A percentile compares a stretch with the other conserved stretches of the same genome.
phyloP scores from a whole-genome alignment of 352 stramenopile species.

The Phytophthora lateralis region DNA sequence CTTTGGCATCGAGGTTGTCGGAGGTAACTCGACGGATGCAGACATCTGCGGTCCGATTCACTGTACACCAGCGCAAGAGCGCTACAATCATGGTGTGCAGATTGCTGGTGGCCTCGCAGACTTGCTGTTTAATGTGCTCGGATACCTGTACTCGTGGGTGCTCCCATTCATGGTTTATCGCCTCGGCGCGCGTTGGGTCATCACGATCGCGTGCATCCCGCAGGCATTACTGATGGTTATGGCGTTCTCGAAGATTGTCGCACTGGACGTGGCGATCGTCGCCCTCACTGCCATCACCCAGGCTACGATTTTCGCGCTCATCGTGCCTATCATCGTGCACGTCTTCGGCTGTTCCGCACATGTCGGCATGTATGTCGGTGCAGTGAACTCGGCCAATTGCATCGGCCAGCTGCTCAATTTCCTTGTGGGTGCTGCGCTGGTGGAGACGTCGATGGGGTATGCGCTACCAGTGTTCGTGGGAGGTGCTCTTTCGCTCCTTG shows the following conservation, averaged over 20 bases:
- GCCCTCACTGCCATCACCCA: constrained; percentile 54
- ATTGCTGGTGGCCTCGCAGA: constrained; percentile 53
- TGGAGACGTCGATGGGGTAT: constrained; percentile 70
- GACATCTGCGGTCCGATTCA: constrained; percentile 40
- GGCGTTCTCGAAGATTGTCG: constrained; percentile 50
- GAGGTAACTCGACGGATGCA: constrained; percentile 47
- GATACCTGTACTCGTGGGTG: constrained; percentile 56
- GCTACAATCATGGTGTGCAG: constrained; percentile 63
- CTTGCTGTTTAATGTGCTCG: constrained; percentile 58
- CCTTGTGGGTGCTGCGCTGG: constrained; percentile 53
- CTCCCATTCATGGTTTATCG: constrained; percentile 52
- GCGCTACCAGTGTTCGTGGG: constrained; percentile 69
- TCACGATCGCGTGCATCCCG: constrained; percentile 49
- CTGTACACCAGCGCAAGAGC: constrained; percentile 40
- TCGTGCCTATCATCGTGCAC: constrained; percentile 74
- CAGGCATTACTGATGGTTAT: constrained; percentile 60
- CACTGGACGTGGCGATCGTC: constrained; percentile 55
- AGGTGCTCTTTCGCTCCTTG: constrained; percentile 65
- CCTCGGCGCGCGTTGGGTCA: constrained; percentile 46
- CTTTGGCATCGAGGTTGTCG: constrained; percentile 64
- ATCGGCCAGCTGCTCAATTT: constrained; percentile 80
- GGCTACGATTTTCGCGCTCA: constrained; percentile 65
- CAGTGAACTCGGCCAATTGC: constrained; percentile 79
- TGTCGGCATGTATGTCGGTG: constrained; percentile 74
- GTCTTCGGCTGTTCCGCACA: constrained; percentile 57